Base-by-base conservation (phyloP, 2,329 filamentous ascomycete species). In the Penicillium capsulatum region DNA sequence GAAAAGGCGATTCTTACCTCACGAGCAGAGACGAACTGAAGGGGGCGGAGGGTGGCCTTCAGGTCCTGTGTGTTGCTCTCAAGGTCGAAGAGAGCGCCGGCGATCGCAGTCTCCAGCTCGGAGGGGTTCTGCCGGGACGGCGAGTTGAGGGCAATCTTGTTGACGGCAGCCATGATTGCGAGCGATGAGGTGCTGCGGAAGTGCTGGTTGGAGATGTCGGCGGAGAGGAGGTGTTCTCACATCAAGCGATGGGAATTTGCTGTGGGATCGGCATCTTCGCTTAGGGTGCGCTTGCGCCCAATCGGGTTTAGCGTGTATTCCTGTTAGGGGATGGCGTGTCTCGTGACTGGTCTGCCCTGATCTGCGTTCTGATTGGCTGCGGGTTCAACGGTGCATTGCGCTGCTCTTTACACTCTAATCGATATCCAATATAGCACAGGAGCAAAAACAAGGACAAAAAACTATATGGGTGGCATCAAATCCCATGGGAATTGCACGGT, bases 1-100 rank as follows among this genome's bases (percentile, higher is more conserved):
- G 46, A 37, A 45, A 39, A 13, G 30, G 36, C 38, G 50, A 50
- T 51, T 55, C 89, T 89, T 85, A 98, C 92, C 91, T 98, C 92
- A 75, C 90, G 88, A 71, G 92, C 92, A 76, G 87, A 94, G 72
- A 94, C 87, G 75, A 98, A 90, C 82, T 98, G 92, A 75, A 98
- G 84, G 73, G 92, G 92, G 69, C 92, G 85, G 70, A 98, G 85
- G 63, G 89, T 85, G 67, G 81, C 81, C 86, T 91, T 94, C 76
- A 98, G 86, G 76, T 98, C 92, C 72, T 89, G 79, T 69, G 92
- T 95, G 84, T 96, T 96, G 79, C 83, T 90, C 88, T 98, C 92
- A 75, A 98, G 87, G 69, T 98, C 92, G 80, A 85, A 94, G 58
- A 98, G 87, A 76, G 92, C 92, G 75, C 84, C 86, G 71, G 92